A percentile compares a stretch with the other conserved stretches of the same genome.
Evolutionary conservation across 345 rosid genomes (phyloP).

Genomic region (Pseudoturritis turrita): DNA sequence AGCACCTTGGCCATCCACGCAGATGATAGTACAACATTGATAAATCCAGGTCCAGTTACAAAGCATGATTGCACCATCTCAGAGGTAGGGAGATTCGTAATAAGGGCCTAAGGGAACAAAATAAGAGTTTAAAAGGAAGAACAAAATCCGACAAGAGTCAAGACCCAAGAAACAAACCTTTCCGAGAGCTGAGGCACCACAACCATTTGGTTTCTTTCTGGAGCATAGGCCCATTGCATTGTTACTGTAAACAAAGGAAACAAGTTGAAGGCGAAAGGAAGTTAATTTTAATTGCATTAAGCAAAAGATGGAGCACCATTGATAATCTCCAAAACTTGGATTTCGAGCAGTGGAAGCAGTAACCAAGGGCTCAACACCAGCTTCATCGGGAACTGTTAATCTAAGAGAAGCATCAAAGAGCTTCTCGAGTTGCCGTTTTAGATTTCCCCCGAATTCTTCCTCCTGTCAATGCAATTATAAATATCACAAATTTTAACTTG

Average conservation of each 20-base stretch:
- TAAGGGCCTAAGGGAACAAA: conserved; percentile 48
- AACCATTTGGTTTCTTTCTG: conserved; percentile 58
- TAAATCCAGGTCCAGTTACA: conserved; percentile 93
- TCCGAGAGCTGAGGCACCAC: conserved; percentile 76
- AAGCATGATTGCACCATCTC: conserved; percentile 80
- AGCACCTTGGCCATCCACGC: conserved; percentile 78
- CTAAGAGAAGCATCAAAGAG: conserved; percentile 59
- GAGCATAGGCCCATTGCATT: conserved; percentile 89
- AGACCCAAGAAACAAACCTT: conserved; percentile 41
- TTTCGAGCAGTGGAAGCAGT: conserved; percentile 53
- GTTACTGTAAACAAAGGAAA: conserved; percentile 43
- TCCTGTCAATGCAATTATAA: no score
- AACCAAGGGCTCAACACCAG: conserved; percentile 59
- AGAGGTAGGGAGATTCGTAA: conserved; percentile 61
- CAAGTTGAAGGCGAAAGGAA: neutral
- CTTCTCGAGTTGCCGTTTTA: conserved; percentile 55
- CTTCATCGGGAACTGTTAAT: conserved; percentile 51
- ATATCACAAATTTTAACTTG: no score
- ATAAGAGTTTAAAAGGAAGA: neutral
- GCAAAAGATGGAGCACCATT: conserved; percentile 49
- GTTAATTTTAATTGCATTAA: neutral
- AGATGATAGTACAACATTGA: conserved; percentile 64
- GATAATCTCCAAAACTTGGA: conserved; percentile 86
- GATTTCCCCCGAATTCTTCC: conserved; percentile 51
- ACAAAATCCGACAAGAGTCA: neutral